Evolutionary conservation across 1,284 basidiomycete species (phyloP).

Genomic region (Malassezia psittaci): DNA sequence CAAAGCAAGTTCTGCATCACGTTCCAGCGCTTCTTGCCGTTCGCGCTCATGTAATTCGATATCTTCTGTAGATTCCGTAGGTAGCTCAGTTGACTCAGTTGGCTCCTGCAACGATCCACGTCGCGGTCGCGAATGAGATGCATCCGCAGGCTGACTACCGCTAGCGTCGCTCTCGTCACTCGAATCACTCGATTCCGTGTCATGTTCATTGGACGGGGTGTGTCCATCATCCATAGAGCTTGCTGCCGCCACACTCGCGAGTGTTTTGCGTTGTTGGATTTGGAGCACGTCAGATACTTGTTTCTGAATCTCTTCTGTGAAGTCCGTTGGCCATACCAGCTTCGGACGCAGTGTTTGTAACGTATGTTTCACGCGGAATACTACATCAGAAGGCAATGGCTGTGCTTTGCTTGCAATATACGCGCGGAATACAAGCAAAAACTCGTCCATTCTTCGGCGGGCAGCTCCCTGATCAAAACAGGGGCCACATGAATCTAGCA

Average conservation of each 20-base stretch:
- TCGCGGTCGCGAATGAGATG: slow-evolving; percentile 7
- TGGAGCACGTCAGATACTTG: not conserved
- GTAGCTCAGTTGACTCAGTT: not conserved
- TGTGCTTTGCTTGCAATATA: slow-evolving; percentile 59
- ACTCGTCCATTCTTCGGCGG: slow-evolving; percentile 6
- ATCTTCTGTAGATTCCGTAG: not conserved
- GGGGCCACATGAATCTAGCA: slow-evolving; percentile 92
- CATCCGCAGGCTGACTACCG: slow-evolving; percentile 6
- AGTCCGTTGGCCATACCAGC: slow-evolving; percentile 1
- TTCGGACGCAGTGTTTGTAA: slow-evolving; percentile 7
- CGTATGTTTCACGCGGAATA: slow-evolving; percentile 85
- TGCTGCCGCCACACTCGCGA: not conserved
- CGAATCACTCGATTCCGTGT: not conserved
- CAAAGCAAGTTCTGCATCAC: slow-evolving; percentile 85
- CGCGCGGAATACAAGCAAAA: slow-evolving; percentile 3
- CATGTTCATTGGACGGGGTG: slow-evolving; percentile 10
- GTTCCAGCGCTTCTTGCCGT: slow-evolving; percentile 40
- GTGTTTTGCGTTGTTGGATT: not conserved
- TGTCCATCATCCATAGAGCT: slow-evolving; percentile 10
- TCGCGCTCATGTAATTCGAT: not conserved
- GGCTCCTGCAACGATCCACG: not conserved
- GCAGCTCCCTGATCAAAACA: slow-evolving; percentile 67
- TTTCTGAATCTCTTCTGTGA: not conserved
- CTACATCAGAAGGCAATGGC: slow-evolving; percentile 83
- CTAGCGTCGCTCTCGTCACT: slow-evolving; percentile 13